A percentile compares a stretch with the other conserved stretches of the same genome.
Conservation (phyloP, 306 rosid genomes). For the Rosa lucieae region DNA sequence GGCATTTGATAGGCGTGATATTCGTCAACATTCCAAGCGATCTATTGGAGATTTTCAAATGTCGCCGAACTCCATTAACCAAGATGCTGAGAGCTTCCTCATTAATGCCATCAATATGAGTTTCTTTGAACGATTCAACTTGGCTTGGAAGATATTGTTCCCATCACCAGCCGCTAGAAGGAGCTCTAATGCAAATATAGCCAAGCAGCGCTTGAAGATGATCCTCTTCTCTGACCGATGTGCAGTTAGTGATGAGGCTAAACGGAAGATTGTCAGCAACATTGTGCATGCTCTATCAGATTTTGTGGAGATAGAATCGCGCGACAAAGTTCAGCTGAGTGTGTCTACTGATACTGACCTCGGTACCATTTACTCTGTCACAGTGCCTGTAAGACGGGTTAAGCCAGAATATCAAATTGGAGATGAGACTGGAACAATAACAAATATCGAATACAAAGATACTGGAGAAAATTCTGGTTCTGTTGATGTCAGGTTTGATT, state of each 20-base stretch:
- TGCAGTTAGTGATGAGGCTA: slow-evolving; percentile 91
- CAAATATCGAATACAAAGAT: slow-evolving; percentile 88
- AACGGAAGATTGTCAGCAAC: slow-evolving; percentile 73
- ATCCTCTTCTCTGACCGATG: slow-evolving; percentile 93
- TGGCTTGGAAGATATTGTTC: slow-evolving; percentile 90
- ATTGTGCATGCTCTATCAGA: slow-evolving; percentile 80
- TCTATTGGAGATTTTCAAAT: slow-evolving; percentile 41
- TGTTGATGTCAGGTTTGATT: slow-evolving; percentile 55
- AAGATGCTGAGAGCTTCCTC: slow-evolving; percentile 77
- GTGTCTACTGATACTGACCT: slow-evolving; percentile 85
- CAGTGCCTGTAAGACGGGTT: slow-evolving; percentile 91
- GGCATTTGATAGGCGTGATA: slow-evolving; percentile 38
- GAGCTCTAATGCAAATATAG: slow-evolving; percentile 81
- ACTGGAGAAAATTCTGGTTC: slow-evolving; percentile 67
- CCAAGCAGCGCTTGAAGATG: slow-evolving; percentile 97
- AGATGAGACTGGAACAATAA: slow-evolving; percentile 75
- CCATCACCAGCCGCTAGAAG: slow-evolving; percentile 64
- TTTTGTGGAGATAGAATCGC: slow-evolving; percentile 95
- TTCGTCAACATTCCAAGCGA: slow-evolving; percentile 44
- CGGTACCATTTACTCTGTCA: slow-evolving; percentile 92
- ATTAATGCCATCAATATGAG: slow-evolving; percentile 83
- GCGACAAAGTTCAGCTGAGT: slow-evolving; percentile 88
- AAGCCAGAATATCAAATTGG: slow-evolving; percentile 80
- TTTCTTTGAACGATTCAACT: slow-evolving; percentile 83
- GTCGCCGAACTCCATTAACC: slow-evolving; percentile 49